Evolutionary conservation across 2,329 filamentous ascomycete genomes (phyloP).

Genomic region (Xylariaceae sp.): DNA sequence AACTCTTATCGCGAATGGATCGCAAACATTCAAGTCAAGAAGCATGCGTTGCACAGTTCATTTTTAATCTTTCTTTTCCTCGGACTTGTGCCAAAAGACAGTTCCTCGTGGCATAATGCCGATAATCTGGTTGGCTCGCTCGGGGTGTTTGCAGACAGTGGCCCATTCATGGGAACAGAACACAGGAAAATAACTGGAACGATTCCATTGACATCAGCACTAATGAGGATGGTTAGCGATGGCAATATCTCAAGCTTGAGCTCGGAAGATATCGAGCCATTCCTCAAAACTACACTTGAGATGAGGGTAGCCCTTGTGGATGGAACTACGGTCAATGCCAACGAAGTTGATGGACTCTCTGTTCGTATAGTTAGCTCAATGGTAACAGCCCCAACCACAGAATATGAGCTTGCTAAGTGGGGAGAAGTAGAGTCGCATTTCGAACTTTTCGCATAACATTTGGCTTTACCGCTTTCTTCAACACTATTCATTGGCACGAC

Average conservation of each 20-base stretch:
- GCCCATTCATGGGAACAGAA: slow-evolving; percentile 39
- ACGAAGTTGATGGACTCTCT: slow-evolving; percentile 42
- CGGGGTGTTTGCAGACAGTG: slow-evolving; percentile 55
- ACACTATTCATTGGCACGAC: slow-evolving; percentile 6
- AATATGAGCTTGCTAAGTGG: slow-evolving; percentile 48
- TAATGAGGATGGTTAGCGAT: slow-evolving; percentile 50
- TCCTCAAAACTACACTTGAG: slow-evolving; percentile 48
- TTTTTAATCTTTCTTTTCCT: slow-evolving; percentile 74
- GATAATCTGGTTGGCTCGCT: slow-evolving; percentile 66
- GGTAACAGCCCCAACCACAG: slow-evolving; percentile 43
- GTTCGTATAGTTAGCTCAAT: slow-evolving; percentile 47
- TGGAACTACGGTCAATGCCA: slow-evolving; percentile 36
- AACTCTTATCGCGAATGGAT: slow-evolving; percentile 67
- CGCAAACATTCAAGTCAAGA: slow-evolving; percentile 67
- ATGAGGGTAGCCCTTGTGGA: slow-evolving; percentile 40
- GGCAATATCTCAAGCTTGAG: slow-evolving; percentile 48
- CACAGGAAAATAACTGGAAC: slow-evolving; percentile 52
- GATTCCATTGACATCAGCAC: slow-evolving; percentile 56
- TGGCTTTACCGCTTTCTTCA: not conserved
- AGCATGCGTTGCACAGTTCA: slow-evolving; percentile 64
- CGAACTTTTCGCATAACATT: slow-evolving; percentile 34
- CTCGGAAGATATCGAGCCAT: slow-evolving; percentile 46
- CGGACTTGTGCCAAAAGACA: slow-evolving; percentile 55
- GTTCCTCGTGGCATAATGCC: slow-evolving; percentile 56
- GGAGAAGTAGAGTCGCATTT: slow-evolving; percentile 39